phyloP scores from a whole-genome alignment of 2,329 filamentous ascomycete genomes.

The Neoarthrinium moseri region DNA sequence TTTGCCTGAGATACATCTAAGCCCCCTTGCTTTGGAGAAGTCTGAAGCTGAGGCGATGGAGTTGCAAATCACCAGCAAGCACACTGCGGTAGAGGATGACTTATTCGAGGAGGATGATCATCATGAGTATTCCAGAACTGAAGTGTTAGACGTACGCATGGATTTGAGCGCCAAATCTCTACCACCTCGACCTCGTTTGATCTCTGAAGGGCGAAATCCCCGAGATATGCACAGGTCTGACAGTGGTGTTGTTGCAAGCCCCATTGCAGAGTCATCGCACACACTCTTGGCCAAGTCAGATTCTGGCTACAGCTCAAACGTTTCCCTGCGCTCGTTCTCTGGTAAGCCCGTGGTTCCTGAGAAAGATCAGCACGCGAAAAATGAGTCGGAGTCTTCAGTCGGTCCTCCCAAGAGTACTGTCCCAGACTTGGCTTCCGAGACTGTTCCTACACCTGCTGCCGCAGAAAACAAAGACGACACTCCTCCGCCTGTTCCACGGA shows the following conservation, averaged over 20 bases:
- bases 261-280: constrained; percentile 38
- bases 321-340: constrained; percentile 53
- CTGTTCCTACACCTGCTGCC: not conserved
- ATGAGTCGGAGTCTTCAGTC: constrained; percentile 12
- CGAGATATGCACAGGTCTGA: constrained; percentile 37
- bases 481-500: constrained; percentile 34
- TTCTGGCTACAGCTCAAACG: constrained; percentile 61
- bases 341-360: constrained; percentile 27
- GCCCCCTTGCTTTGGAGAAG: constrained; percentile 33
- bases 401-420: no score
- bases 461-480: constrained; percentile 16
- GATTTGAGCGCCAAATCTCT: constrained; percentile 43
- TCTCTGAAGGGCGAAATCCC: constrained; percentile 16
- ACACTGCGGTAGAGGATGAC: constrained; percentile 45
- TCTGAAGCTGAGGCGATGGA: constrained; percentile 27
- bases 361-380: constrained; percentile 17
- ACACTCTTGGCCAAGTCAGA: constrained; percentile 55
- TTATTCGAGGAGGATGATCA: constrained; percentile 44
- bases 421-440: constrained; percentile 7
- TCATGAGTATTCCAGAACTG: constrained; percentile 21
- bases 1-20: constrained; percentile 1
- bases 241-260: constrained; percentile 49
- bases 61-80: constrained; percentile 46
- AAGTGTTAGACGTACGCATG: constrained; percentile 25
- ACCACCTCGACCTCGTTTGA: constrained; percentile 18